These are phyloP conservation scores for Mortierella sp. DNA, from an alignment of 371 early-diverging fungal species.

Conservation along the genomic window DNA sequence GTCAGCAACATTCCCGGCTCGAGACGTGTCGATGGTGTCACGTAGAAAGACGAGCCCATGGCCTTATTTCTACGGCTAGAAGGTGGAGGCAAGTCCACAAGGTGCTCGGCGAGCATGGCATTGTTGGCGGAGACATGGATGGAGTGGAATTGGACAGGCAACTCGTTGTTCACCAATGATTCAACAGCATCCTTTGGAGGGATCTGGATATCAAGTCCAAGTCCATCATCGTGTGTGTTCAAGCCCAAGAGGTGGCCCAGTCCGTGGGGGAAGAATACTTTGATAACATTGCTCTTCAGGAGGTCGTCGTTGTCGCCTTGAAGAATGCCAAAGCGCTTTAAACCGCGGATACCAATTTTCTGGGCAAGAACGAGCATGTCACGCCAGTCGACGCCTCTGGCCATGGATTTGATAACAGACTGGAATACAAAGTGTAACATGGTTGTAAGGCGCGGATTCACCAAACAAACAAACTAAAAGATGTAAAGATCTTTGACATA, in stretches of 20 bases:
- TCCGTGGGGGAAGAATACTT: slow-evolving; percentile 93
- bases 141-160: slow-evolving; percentile 22
- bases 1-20: slow-evolving; percentile 88
- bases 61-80: slow-evolving; percentile 30
- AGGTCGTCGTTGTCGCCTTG: slow-evolving; percentile 74
- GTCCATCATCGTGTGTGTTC: slow-evolving; percentile 88
- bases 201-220: slow-evolving; percentile 25
- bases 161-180: slow-evolving; percentile 1
- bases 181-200: slow-evolving; percentile 6
- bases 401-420: not conserved
- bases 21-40: slow-evolving; percentile 73
- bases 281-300: slow-evolving; percentile 75
- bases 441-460: too few relatives aligned
- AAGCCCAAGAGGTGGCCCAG: slow-evolving; percentile 73
- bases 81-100: slow-evolving; percentile 27
- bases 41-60: slow-evolving; percentile 74
- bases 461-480: too few relatives aligned
- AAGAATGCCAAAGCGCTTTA: slow-evolving; percentile 79
- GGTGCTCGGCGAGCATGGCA: not conserved
- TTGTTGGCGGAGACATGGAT: not conserved
- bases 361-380: slow-evolving; percentile 84
- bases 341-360: slow-evolving; percentile 75
- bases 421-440: too few relatives aligned
- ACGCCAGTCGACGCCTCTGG: slow-evolving; percentile 80
- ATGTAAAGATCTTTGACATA: too few relatives aligned